A percentile compares a stretch with the other conserved stretches of the same genome.
Evolutionary conservation across 2,329 filamentous ascomycete genomes (phyloP).

Genomic region (Hymenoscyphus repandus): DNA sequence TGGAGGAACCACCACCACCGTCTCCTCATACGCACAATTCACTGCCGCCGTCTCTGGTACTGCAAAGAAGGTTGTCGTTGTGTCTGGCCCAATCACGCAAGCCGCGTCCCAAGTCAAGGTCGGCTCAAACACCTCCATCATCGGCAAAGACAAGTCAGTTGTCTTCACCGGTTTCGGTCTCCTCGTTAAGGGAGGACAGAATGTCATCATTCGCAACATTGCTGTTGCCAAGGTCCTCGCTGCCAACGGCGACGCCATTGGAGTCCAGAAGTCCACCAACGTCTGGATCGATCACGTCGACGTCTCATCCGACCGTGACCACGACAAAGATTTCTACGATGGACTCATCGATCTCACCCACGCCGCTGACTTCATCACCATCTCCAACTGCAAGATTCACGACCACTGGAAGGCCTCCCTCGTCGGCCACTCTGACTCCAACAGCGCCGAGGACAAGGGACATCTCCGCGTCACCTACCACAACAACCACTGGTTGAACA

Average conservation of each 20-base stretch:
- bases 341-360: slow-evolving; percentile 61
- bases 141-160: slow-evolving; percentile 37
- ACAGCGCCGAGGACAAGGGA: slow-evolving; percentile 52
- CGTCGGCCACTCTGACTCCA: slow-evolving; percentile 55
- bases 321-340: slow-evolving; percentile 67
- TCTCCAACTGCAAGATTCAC: slow-evolving; percentile 46
- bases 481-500: slow-evolving; percentile 61
- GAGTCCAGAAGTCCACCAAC: slow-evolving; percentile 51
- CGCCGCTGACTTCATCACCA: slow-evolving; percentile 55
- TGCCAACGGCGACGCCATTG: slow-evolving; percentile 53
- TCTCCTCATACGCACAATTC: slow-evolving; percentile 45
- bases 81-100: slow-evolving; percentile 40
- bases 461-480: slow-evolving; percentile 59
- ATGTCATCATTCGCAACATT: slow-evolving; percentile 60
- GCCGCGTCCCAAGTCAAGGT: slow-evolving; percentile 39
- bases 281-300: slow-evolving; percentile 61
- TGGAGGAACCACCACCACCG: slow-evolving; percentile 48
- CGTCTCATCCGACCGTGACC: slow-evolving; percentile 37
- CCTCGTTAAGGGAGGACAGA: slow-evolving; percentile 46
- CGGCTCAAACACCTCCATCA: slow-evolving; percentile 46
- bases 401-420: slow-evolving; percentile 58
- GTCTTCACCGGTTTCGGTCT: slow-evolving; percentile 17
- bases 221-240: slow-evolving; percentile 53
- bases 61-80: slow-evolving; percentile 40
- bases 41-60: slow-evolving; percentile 43